Percentiles rank a stretch among this genome's conserved stretches.
These are phyloP conservation scores for Coniochaeta pulveracea DNA, from an alignment of 2,329 filamentous ascomycete genomes.

Conservation along the genomic window DNA sequence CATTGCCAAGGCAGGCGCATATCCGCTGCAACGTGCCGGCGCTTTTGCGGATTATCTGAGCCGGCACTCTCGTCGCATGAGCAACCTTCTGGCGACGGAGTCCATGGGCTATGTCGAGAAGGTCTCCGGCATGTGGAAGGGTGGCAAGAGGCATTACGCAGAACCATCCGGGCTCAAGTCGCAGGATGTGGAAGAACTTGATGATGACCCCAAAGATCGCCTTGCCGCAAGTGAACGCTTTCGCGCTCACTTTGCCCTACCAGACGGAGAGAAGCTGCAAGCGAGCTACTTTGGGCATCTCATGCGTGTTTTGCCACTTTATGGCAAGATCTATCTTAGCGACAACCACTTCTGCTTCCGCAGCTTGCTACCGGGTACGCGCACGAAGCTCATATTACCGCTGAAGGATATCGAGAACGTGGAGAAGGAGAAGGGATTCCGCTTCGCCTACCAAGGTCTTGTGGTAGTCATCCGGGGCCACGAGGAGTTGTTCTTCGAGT, in stretches of 20 bases:
- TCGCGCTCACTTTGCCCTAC: slow-evolving; percentile 81
- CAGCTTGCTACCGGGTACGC: slow-evolving; percentile 76
- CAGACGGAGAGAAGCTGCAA: slow-evolving; percentile 68
- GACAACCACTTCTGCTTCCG: slow-evolving; percentile 84
- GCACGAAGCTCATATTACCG: slow-evolving; percentile 86
- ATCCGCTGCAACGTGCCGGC: slow-evolving; percentile 73
- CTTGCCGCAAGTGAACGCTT: slow-evolving; percentile 69
- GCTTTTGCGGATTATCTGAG: slow-evolving; percentile 76
- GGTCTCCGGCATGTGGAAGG: slow-evolving; percentile 94
- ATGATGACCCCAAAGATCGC: slow-evolving; percentile 50
- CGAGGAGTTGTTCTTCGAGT: slow-evolving; percentile 96
- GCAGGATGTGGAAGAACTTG: slow-evolving; percentile 42
- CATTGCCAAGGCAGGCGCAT: slow-evolving; percentile 52
- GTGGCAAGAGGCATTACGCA: slow-evolving; percentile 79
- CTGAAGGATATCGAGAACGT: slow-evolving; percentile 87
- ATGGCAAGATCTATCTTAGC: slow-evolving; percentile 94
- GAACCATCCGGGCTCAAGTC: slow-evolving; percentile 40
- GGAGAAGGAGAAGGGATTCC: slow-evolving; percentile 89
- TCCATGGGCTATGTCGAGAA: slow-evolving; percentile 96
- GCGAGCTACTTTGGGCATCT: slow-evolving; percentile 89
- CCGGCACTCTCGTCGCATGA: slow-evolving; percentile 69
- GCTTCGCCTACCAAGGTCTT: slow-evolving; percentile 81
- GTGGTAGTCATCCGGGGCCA: slow-evolving; percentile 89
- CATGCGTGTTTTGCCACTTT: slow-evolving; percentile 80
- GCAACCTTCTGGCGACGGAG: slow-evolving; percentile 71